Conservation (phyloP, 2,329 filamentous ascomycete species). For the Mariannaea elegans region DNA sequence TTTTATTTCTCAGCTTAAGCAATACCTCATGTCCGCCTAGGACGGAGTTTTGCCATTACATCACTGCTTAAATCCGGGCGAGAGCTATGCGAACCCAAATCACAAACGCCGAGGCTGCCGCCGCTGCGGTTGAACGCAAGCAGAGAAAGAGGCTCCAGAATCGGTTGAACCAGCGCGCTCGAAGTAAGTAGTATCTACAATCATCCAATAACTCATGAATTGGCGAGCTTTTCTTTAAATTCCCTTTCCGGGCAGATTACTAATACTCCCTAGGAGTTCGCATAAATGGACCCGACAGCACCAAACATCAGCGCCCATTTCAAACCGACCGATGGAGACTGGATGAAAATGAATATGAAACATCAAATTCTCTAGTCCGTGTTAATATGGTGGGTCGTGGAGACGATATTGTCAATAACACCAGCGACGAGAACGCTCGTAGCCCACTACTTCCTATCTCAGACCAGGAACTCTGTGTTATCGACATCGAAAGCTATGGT, state of each 20-base stretch:
- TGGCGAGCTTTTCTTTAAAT: too few relatives aligned
- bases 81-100: too few relatives aligned
- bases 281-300: not conserved
- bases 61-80: not conserved
- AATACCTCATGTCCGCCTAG: not conserved
- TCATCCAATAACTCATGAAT: too few relatives aligned
- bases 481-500: not conserved
- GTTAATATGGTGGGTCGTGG: accelerated
- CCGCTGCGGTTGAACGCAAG: constrained; percentile 5
- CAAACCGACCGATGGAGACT: constrained; percentile 24
- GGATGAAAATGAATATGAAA: not conserved
- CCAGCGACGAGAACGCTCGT: not conserved
- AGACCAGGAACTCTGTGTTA: not conserved
- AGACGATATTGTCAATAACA: too few relatives aligned
- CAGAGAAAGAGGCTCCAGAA: constrained; percentile 26
- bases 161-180: constrained; percentile 21
- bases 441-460: not conserved
- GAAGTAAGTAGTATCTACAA: constrained; percentile 15
- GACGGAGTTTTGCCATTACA: not conserved
- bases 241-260: not conserved
- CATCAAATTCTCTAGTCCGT: too few relatives aligned
- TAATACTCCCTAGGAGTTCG: constrained; percentile 5
- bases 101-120: not conserved
- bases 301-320: constrained; percentile 1
- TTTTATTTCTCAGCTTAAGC: not conserved